These are phyloP conservation scores for Scenedesmus sp. DNA, from an alignment of 163 green algal genomes.

Conservation along the genomic window DNA sequence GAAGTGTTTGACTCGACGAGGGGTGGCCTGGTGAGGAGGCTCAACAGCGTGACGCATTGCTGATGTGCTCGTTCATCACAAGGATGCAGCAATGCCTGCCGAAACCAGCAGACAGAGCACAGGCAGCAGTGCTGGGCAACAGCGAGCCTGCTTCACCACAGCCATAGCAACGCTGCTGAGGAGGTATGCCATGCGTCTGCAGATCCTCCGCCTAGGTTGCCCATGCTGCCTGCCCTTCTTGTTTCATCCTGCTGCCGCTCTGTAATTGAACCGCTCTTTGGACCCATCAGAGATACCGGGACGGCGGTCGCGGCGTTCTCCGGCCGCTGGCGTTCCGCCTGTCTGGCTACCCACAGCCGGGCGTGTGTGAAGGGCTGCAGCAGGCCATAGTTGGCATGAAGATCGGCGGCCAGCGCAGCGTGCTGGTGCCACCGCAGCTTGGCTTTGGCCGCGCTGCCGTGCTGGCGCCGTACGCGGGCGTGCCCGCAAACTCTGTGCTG, in stretches of 20 bases:
- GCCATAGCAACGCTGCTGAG: too few species aligned
- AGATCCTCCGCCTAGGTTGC: not conserved
- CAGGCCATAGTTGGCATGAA: conserved; percentile 56
- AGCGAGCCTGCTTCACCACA: not conserved
- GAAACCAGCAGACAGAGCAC: not conserved
- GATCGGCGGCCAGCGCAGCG: conserved; percentile 48
- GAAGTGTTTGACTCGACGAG: conserved; percentile 62
- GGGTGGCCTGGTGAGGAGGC: conserved; percentile 51
- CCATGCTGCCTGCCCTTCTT: not conserved
- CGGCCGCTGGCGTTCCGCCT: conserved; percentile 46
- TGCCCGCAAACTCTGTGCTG: conserved; percentile 44
- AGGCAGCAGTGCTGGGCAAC: not conserved
- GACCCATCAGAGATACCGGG: conserved; percentile 51
- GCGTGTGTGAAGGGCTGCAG: conserved; percentile 58
- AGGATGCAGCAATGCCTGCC: not conserved
- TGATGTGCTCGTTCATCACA: not conserved
- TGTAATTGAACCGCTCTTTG: not conserved
- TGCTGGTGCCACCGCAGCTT: conserved; percentile 47
- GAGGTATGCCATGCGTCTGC: too few species aligned
- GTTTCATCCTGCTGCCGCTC: not conserved
- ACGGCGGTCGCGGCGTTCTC: conserved; percentile 55
- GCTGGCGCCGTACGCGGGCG: conserved; percentile 54
- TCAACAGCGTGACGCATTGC: not conserved
- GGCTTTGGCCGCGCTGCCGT: conserved; percentile 53
- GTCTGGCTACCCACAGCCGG: conserved; percentile 44